Conservation (phyloP, 164 flowering plant species). For the Malania oleifera region DNA sequence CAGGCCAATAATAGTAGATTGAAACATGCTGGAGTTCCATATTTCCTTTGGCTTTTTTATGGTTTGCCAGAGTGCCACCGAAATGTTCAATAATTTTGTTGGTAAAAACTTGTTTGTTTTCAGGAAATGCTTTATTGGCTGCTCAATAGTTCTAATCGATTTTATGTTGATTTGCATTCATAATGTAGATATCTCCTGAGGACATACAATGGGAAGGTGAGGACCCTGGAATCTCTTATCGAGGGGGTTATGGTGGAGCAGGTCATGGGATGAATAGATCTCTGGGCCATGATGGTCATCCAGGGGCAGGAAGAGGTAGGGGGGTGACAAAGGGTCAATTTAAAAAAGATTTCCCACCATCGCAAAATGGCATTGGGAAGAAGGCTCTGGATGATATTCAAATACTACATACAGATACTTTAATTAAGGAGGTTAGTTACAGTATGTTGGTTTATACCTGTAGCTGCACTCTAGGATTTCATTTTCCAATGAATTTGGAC, state of each 20-base stretch:
- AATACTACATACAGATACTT: conserved; percentile 34
- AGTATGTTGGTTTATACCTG: not conserved
- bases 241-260: conserved; percentile 31
- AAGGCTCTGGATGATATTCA: conserved; percentile 28
- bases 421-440: conserved; percentile 34
- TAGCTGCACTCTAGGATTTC: not conserved
- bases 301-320: conserved; percentile 32
- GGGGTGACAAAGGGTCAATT: conserved; percentile 23
- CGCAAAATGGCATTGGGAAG: conserved; percentile 41
- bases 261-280: conserved; percentile 31
- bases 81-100: too few relatives aligned
- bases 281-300: conserved; percentile 23
- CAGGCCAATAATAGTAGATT: too few relatives aligned
- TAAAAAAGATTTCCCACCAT: conserved; percentile 28
- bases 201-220: conserved; percentile 32
- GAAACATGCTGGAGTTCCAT: too few relatives aligned
- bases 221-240: conserved; percentile 36
- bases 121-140: too few relatives aligned
- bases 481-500: not conserved
- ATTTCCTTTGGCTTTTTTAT: too few relatives aligned
- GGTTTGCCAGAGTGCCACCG: too few relatives aligned
- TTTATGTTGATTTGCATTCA: not conserved
- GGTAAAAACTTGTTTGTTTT: too few relatives aligned
- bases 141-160: not conserved
- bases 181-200: conserved; percentile 23